Conservation (phyloP, 106 monocot genomes). For the Acorus gramineus region DNA sequence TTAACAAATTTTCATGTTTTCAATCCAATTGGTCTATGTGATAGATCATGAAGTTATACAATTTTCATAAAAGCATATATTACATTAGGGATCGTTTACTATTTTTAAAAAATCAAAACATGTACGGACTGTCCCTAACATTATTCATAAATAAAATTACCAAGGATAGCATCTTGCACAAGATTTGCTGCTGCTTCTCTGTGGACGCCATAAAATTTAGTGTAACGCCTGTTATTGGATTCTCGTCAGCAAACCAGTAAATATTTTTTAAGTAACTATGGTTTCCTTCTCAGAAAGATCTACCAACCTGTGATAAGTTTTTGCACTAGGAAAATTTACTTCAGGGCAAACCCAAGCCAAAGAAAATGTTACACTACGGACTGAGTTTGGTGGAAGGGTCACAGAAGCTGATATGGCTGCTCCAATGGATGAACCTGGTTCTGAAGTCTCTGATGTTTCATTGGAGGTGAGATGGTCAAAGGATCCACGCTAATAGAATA, state of each 20-base stretch:
- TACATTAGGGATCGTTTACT: too few species aligned
- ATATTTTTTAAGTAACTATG: not conserved
- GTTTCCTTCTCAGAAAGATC: not conserved
- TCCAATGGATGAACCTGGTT: constrained; percentile 81
- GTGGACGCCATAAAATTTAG: constrained; percentile 79
- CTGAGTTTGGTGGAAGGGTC: constrained; percentile 41
- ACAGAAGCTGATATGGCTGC: constrained; percentile 86
- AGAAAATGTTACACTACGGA: constrained; percentile 65
- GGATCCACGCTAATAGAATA: constrained; percentile 55
- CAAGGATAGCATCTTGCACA: constrained; percentile 76
- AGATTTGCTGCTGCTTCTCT: constrained; percentile 65
- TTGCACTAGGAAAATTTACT: constrained; percentile 66
- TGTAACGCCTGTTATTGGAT: constrained; percentile 58
- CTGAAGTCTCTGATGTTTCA: constrained; percentile 26
- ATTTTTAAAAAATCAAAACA: too few species aligned
- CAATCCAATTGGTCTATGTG: too few species aligned
- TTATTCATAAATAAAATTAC: constrained; percentile 24
- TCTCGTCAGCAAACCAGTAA: not conserved
- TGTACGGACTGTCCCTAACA: too few species aligned
- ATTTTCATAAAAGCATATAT: too few species aligned
- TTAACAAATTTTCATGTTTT: too few species aligned
- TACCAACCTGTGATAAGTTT: constrained; percentile 63
- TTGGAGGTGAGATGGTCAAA: constrained; percentile 53
- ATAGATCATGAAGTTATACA: too few species aligned
- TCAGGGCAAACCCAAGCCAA: constrained; percentile 90